These are phyloP conservation scores for Candida tropicalis DNA, from an alignment of 1,139 yeast species.

Conservation along the genomic window DNA sequence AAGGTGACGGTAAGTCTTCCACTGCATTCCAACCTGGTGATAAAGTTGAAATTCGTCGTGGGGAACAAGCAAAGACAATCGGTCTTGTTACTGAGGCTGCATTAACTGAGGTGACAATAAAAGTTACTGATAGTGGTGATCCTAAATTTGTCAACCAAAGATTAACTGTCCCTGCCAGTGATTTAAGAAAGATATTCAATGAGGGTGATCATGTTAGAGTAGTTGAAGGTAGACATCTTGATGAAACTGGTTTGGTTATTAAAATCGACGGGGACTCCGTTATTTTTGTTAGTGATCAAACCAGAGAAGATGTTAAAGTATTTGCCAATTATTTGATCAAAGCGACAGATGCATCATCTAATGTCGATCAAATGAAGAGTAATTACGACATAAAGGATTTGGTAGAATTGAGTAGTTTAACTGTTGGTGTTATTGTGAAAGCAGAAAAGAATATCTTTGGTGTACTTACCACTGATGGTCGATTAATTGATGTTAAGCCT, in stretches of 20 bases:
- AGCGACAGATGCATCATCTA: conserved; percentile 69
- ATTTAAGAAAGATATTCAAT: conserved; percentile 80
- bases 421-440: conserved; percentile 86
- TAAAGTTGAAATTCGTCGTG: conserved; percentile 85
- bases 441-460: conserved; percentile 87
- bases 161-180: conserved; percentile 71
- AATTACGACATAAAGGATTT: conserved; percentile 86
- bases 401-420: conserved; percentile 83
- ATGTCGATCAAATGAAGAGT: conserved; percentile 47
- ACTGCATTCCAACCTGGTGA: conserved; percentile 88
- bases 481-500: conserved; percentile 70
- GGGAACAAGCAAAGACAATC: conserved; percentile 89
- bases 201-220: conserved; percentile 97
- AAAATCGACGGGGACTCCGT: conserved; percentile 82
- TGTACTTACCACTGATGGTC: conserved; percentile 84
- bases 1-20: conserved; percentile 28
- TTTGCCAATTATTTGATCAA: conserved; percentile 86
- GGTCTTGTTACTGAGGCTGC: conserved; percentile 78
- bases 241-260: conserved; percentile 94
- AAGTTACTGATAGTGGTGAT: conserved; percentile 56
- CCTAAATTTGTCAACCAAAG: conserved; percentile 50
- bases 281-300: conserved; percentile 85
- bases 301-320: conserved; percentile 84
- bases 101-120: conserved; percentile 62
- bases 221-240: conserved; percentile 86